Evolutionary conservation across 2,329 filamentous ascomycete species (phyloP).

Genomic region (Penicillium sp.): DNA sequence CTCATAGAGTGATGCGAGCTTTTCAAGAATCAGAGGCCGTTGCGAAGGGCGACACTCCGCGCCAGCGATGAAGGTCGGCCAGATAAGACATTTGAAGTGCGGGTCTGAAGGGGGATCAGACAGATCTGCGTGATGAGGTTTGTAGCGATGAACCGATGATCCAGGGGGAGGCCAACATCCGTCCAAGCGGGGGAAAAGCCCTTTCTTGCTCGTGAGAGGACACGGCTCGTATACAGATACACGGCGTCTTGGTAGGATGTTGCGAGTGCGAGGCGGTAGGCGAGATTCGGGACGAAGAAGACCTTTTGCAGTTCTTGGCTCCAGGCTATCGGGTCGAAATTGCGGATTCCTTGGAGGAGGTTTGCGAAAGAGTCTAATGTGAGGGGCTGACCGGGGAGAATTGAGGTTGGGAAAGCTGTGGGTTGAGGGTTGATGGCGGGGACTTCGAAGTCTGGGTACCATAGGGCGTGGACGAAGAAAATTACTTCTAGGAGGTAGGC

Average conservation of each 20-base stretch:
- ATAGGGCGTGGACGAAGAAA: constrained; percentile 42
- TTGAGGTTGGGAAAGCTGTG: constrained; percentile 28
- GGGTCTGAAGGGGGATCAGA: constrained; percentile 36
- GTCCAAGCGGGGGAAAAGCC: constrained; percentile 26
- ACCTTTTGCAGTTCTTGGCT: constrained; percentile 40
- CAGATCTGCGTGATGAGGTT: constrained; percentile 39
- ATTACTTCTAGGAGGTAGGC: constrained; percentile 43
- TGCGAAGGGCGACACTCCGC: constrained; percentile 39
- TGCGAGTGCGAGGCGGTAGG: constrained; percentile 50
- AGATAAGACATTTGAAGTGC: constrained; percentile 47
- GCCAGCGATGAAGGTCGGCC: constrained; percentile 47
- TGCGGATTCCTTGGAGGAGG: constrained; percentile 40
- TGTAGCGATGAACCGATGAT: constrained; percentile 31
- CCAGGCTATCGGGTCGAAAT: constrained; percentile 40
- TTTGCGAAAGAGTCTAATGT: constrained; percentile 32
- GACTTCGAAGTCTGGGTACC: constrained; percentile 32
- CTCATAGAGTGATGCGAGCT: constrained; percentile 36
- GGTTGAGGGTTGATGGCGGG: constrained; percentile 26
- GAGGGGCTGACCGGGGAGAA: constrained; percentile 28
- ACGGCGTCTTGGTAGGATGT: constrained; percentile 41
- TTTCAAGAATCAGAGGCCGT: constrained; percentile 34
- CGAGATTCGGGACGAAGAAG: constrained; percentile 49
- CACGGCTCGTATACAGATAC: constrained; percentile 42
- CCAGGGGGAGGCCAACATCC: constrained; percentile 28
- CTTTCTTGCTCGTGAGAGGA: constrained; percentile 34